Base-by-base conservation (phyloP, 2,329 filamentous ascomycete genomes). In the Colletotrichum limetticola region DNA sequence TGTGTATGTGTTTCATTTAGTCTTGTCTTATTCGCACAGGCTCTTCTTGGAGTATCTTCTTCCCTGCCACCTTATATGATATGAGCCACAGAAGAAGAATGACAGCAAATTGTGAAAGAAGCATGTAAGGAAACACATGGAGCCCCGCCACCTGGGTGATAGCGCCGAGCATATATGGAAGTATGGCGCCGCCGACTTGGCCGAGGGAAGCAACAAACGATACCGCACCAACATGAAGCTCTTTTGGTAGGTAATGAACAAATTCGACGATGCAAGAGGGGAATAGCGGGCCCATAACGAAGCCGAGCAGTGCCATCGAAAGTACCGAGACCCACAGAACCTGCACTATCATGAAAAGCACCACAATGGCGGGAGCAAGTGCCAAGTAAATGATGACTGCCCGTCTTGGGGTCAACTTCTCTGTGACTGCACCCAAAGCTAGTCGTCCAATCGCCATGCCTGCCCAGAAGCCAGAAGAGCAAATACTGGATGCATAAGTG, bases 91-190 rank as follows among this genome's bases (percentile, higher is more conserved):
- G 28, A 8, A 75, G 61, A 6, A 77, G 66, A n/a, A 74, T 59
- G 9, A 61, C 66, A 26, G 56, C 55, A 24, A 78, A 76, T n/a
- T 77, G 75, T 26, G 61, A 74, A 5, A 78, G 74, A 22, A 81
- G 76, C 11, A 80, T 77, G 9, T 74, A 68, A 35, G 80, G 78
- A 32, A 85, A 86, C 0, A 82, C 77, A 1, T 77, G 77, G 57
- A 86, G 83, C 0, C 84, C 84, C 9, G 83, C 57, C 1, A 76
- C 75, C 16, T 86, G 77, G 2, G 84, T 79, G 9, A 85, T 72
- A 5, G 82, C 81, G 0, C 85, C 85, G n/a, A 86, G 81, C 4
- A 77, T 79, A 67, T 86, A 85, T 0, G 85, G 85, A 1, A 86
- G 74, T 22, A 84, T 60, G 0, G 84, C 85, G 5, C 81, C 84